phyloP scores from a whole-genome alignment of 768 basidiomycete genomes.

The Pisolithus albus region DNA sequence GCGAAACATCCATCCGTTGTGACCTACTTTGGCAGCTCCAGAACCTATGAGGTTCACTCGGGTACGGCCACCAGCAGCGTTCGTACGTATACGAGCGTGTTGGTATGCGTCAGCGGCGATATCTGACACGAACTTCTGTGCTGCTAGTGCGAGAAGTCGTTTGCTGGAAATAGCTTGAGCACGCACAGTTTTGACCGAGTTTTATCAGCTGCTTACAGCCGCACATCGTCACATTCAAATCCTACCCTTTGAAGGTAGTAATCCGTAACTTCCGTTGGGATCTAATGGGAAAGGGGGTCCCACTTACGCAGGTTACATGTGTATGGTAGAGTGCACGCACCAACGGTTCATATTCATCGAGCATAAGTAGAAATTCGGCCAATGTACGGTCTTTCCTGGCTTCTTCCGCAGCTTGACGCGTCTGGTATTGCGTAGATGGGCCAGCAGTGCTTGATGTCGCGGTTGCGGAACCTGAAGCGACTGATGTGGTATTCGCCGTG shows the following conservation, averaged over 20 bases:
- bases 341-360: slow-evolving; percentile 94
- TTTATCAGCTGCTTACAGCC: slow-evolving; percentile 53
- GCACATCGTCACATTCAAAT: slow-evolving; percentile 91
- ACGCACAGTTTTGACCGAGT: not conserved
- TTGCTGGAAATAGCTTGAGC: slow-evolving; percentile 47
- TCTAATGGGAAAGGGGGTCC: slow-evolving; percentile 40
- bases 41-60: slow-evolving; percentile 50
- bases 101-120: slow-evolving; percentile 96
- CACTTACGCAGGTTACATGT: not conserved
- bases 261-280: slow-evolving; percentile 96
- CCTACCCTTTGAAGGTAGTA: slow-evolving; percentile 95
- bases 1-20: not conserved
- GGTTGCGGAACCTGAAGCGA: slow-evolving; percentile 13
- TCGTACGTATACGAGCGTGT: slow-evolving; percentile 92
- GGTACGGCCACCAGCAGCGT: slow-evolving; percentile 68
- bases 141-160: slow-evolving; percentile 88
- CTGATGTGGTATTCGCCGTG: slow-evolving; percentile 10
- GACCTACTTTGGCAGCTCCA: slow-evolving; percentile 56
- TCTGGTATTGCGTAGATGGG: slow-evolving; percentile 31
- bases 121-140: slow-evolving; percentile 97
- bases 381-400: slow-evolving; percentile 85
- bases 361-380: slow-evolving; percentile 90
- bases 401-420: slow-evolving; percentile 70
- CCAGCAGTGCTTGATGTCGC: slow-evolving; percentile 11
- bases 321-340: slow-evolving; percentile 38